A percentile compares a stretch with the other conserved stretches of the same genome.
phyloP scores from a whole-genome alignment of 306 rosid species.

The Rubus idaeus region DNA sequence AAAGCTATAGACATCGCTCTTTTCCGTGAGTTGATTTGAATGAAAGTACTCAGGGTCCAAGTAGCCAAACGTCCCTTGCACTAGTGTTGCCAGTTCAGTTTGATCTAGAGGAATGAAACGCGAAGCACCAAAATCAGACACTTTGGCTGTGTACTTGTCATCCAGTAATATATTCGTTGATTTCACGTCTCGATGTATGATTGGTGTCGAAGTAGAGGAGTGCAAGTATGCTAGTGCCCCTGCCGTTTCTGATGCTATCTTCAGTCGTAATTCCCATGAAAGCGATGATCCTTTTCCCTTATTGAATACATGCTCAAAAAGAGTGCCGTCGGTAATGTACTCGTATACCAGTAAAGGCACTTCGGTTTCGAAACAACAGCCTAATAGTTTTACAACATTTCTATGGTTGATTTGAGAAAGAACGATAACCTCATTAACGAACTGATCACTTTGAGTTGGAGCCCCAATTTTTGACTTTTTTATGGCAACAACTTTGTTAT shows the following conservation, averaged over 20 bases:
- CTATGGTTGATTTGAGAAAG: conserved; percentile 30
- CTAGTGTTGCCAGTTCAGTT: not conserved
- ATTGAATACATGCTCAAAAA: conserved; percentile 10
- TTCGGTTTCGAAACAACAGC: conserved; percentile 31
- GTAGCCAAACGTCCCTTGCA: not conserved
- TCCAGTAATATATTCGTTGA: conserved; percentile 21
- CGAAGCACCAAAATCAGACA: conserved; percentile 7
- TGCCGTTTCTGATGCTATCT: conserved; percentile 24
- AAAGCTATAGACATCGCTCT: conserved; percentile 14
- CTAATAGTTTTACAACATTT: conserved; percentile 26
- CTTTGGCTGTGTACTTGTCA: not conserved
- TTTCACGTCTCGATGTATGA: conserved; percentile 26
- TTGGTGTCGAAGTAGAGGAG: conserved; percentile 1
- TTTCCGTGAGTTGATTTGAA: not conserved
- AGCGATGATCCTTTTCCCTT: not conserved
- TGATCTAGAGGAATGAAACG: conserved; percentile 5
- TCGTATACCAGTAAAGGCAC: conserved; percentile 22
- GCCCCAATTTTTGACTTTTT: conserved; percentile 20
- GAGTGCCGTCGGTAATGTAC: conserved; percentile 24
- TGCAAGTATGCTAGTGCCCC: conserved; percentile 29
- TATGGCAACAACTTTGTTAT: conserved; percentile 16
- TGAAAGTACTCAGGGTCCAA: conserved; percentile 20
- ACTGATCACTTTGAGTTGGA: conserved; percentile 1
- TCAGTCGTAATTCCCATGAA: conserved; percentile 22
- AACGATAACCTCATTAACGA: conserved; percentile 27